A percentile compares a stretch with the other conserved stretches of the same genome.
Evolutionary conservation across 1,284 basidiomycete genomes (phyloP).

Genomic region (Exobasidium cylindrosporum): DNA sequence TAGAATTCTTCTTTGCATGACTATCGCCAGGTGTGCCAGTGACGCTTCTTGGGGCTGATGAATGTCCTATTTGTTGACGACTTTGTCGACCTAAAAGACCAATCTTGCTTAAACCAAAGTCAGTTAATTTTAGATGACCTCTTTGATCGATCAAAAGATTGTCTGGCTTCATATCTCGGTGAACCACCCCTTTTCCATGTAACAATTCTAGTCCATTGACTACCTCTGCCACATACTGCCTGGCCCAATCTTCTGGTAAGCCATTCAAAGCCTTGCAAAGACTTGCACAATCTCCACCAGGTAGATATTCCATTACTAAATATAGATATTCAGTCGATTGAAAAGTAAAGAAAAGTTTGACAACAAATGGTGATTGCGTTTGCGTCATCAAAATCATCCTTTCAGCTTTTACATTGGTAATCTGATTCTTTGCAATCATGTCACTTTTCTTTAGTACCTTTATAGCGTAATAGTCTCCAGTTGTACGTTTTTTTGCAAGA

Average conservation of each 20-base stretch:
- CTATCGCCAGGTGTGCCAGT: neutral
- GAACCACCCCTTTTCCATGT: slow-evolving; percentile 88
- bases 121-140: slow-evolving; percentile 93
- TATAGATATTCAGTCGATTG: slow-evolving; percentile 58
- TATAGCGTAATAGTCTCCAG: slow-evolving; percentile 98
- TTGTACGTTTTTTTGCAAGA: slow-evolving; percentile 93
- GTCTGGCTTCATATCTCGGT: slow-evolving; percentile 98
- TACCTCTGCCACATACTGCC: slow-evolving; percentile 93
- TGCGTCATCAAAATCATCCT: slow-evolving; percentile 99
- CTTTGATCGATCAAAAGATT: slow-evolving; percentile 94
- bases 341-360: slow-evolving; percentile 60
- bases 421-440: slow-evolving; percentile 99
- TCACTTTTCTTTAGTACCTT: slow-evolving; percentile 99
- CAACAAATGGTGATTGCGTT: slow-evolving; percentile 88
- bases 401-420: slow-evolving; percentile 99
- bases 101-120: slow-evolving; percentile 95
- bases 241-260: slow-evolving; percentile 92
- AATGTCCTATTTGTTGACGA: slow-evolving; percentile 20
- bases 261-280: slow-evolving; percentile 92
- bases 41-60: neutral
- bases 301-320: slow-evolving; percentile 61
- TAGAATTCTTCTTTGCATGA: neutral
- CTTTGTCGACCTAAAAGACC: slow-evolving; percentile 90
- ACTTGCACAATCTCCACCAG: slow-evolving; percentile 91
- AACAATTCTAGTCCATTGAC: slow-evolving; percentile 91